These are phyloP conservation scores for Chaetomiaceae sp. DNA, from an alignment of 2,329 filamentous ascomycete species.

Conservation along the genomic window DNA sequence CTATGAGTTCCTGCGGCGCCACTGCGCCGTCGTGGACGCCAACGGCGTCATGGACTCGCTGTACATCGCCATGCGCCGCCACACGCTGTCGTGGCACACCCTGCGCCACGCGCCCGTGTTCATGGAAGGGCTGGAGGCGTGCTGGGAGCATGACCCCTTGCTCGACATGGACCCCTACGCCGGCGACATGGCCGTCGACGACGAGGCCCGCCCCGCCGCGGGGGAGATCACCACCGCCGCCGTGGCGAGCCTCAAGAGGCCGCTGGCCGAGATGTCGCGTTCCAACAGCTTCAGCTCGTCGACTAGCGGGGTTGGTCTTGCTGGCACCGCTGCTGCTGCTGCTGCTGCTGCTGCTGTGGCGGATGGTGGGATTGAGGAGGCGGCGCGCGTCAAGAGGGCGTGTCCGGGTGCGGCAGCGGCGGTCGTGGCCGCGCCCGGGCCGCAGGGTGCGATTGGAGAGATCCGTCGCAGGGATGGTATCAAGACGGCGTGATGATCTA, in stretches of 20 bases:
- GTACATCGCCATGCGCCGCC: slow-evolving; percentile 51
- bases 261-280: slow-evolving; percentile 47
- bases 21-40: slow-evolving; percentile 51
- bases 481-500: slow-evolving; percentile 31
- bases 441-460: slow-evolving; percentile 19
- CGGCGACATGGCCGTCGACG: slow-evolving; percentile 30
- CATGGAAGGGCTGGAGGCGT: slow-evolving; percentile 47
- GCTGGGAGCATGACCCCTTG: slow-evolving; percentile 46
- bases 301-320: no score
- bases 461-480: slow-evolving; percentile 31
- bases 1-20: slow-evolving; percentile 43
- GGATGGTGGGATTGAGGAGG: neutral
- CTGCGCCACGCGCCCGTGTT: slow-evolving; percentile 43
- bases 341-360: neutral
- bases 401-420: no score
- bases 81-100: slow-evolving; percentile 51
- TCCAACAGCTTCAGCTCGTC: slow-evolving; percentile 37
- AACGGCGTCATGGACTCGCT: slow-evolving; percentile 52
- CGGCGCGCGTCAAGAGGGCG: slow-evolving; percentile 31
- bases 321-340: no score
- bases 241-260: slow-evolving; percentile 40
- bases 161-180: slow-evolving; percentile 41
- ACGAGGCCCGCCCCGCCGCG: slow-evolving; percentile 37
- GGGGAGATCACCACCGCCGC: slow-evolving; percentile 36
- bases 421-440: slow-evolving; percentile 9